These are phyloP conservation scores for Alternaria arborescens DNA, from an alignment of 2,329 filamentous ascomycete species.

Conservation along the genomic window DNA sequence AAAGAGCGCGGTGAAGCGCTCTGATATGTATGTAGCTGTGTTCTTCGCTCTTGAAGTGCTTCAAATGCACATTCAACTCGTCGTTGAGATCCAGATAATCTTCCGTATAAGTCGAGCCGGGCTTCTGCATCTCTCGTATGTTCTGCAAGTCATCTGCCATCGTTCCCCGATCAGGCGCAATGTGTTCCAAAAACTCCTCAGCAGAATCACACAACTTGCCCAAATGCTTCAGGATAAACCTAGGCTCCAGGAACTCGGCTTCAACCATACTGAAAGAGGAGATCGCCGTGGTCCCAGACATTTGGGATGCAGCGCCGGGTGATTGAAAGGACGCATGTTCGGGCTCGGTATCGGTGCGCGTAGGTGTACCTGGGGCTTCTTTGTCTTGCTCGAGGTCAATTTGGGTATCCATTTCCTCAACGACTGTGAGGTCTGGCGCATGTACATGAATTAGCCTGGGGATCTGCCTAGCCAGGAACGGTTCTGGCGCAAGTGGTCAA, in stretches of 20 bases:
- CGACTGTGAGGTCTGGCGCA: conserved; percentile 43
- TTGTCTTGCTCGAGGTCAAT: conserved; percentile 28
- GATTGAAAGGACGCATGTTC: conserved; percentile 34
- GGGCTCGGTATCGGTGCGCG: conserved; percentile 15
- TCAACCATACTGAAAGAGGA: conserved; percentile 58
- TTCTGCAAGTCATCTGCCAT: conserved; percentile 30
- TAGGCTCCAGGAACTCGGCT: conserved; percentile 52
- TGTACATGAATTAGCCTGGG: conserved; percentile 18
- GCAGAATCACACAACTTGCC: conserved; percentile 47
- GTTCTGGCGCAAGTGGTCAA: background rate
- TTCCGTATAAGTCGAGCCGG: conserved; percentile 51
- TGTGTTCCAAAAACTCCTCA: conserved; percentile 41
- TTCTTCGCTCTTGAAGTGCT: conserved; percentile 49
- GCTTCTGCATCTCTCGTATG: conserved; percentile 42
- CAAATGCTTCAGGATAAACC: conserved; percentile 53
- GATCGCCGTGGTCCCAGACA: conserved; percentile 59
- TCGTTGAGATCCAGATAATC: conserved; percentile 48
- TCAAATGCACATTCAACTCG: conserved; percentile 46
- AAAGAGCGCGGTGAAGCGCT: conserved; percentile 51
- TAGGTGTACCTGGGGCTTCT: conserved; percentile 33
- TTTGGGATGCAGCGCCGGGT: conserved; percentile 51
- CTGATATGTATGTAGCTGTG: conserved; percentile 53
- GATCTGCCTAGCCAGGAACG: background rate
- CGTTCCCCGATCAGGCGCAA: conserved; percentile 39
- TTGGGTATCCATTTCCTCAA: conserved; percentile 43